phyloP scores from a whole-genome alignment of 2,329 filamentous ascomycete species.

The Trichoderma atrobrunneum region DNA sequence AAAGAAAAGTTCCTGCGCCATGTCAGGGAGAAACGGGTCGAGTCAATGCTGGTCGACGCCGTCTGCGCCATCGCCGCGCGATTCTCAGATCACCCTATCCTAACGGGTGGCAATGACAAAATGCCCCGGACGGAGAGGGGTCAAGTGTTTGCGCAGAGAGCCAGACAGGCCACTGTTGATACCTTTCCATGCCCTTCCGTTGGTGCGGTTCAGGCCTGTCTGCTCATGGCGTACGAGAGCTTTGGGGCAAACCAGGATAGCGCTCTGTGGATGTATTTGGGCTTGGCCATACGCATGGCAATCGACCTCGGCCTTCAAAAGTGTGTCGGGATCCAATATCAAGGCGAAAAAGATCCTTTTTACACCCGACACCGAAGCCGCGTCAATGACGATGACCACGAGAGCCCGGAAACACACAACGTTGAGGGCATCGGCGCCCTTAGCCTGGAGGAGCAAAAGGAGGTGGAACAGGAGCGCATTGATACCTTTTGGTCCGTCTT shows the following conservation, averaged over 20 bases:
- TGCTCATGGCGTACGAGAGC: constrained; percentile 83
- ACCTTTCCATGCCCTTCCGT: constrained; percentile 80
- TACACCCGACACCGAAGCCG: constrained; percentile 46
- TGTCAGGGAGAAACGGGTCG: constrained; percentile 75
- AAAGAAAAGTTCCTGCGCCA: constrained; percentile 70
- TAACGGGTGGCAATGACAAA: constrained; percentile 48
- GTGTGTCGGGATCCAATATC: constrained; percentile 67
- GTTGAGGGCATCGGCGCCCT: constrained; percentile 38
- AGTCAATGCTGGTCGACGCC: constrained; percentile 81
- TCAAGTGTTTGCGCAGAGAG: constrained; percentile 73
- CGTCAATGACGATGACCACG: constrained; percentile 33
- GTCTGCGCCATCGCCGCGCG: constrained; percentile 79
- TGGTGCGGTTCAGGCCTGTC: constrained; percentile 77
- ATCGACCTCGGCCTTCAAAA: constrained; percentile 80
- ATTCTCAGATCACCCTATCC: constrained; percentile 63
- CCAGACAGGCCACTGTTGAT: constrained; percentile 78
- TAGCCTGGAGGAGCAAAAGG: constrained; percentile 54
- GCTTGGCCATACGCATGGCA: constrained; percentile 80
- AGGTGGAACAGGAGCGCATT: constrained; percentile 74
- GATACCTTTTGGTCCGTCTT: constrained; percentile 92
- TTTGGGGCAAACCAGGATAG: constrained; percentile 88
- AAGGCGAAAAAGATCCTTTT: constrained; percentile 52
- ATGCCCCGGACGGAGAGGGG: constrained; percentile 66
- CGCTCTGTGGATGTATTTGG: constrained; percentile 90
- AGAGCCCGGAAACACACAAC: constrained; percentile 41